Base-by-base conservation (phyloP, 495 filamentous ascomycete species). In the Lasiosphaeriaceae sp. region DNA sequence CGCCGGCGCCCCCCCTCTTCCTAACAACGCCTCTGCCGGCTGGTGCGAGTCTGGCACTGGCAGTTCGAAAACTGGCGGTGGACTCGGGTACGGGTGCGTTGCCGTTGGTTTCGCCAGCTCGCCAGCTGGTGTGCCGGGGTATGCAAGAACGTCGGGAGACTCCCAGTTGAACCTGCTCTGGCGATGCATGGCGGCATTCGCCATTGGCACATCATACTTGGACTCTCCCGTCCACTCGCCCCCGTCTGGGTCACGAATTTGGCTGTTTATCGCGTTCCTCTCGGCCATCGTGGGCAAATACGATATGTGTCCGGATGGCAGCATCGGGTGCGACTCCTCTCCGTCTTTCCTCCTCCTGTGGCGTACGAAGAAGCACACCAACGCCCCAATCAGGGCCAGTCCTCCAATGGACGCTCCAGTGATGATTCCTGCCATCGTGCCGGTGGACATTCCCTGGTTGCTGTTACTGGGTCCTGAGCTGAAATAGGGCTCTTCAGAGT, bases 251-350 rank as follows among this genome's bases (percentile, higher is more conserved):
- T 12, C 39, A 12, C 14, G 12, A 6, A 12, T 11, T 5, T n/a
- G 8, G 39, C 39, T 43, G 39, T 43, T 16, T 4, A 16, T 43
- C 37, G 41, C 47, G 50, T 26, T 55, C 20, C 22, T 31, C 31
- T 54, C 53, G 11, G 54, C 53, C 11, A 54, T 26, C 3, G 56
- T 51, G 11, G 63, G 58, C 37, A 41, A 39, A 11, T 55, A 11
- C 20, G 54, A 55, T 46, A 50, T 47, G 47, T 64, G 59, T n/a
- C 49, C 54, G 50, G 57, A 45, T 11, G 62, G 56, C 2, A 72
- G 61, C 71, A 74, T 74, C 2, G 68, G 70, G 43, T 66, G 68
- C 16, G 60, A 63, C 43, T 72, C 71, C 44, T 74, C 70, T 0
- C 56, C 57, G 8, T 51, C 46, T 8, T 47, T 55, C 23, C 52